phyloP scores from a whole-genome alignment of 306 rosid genomes.

The Adenanthera pavonina region DNA sequence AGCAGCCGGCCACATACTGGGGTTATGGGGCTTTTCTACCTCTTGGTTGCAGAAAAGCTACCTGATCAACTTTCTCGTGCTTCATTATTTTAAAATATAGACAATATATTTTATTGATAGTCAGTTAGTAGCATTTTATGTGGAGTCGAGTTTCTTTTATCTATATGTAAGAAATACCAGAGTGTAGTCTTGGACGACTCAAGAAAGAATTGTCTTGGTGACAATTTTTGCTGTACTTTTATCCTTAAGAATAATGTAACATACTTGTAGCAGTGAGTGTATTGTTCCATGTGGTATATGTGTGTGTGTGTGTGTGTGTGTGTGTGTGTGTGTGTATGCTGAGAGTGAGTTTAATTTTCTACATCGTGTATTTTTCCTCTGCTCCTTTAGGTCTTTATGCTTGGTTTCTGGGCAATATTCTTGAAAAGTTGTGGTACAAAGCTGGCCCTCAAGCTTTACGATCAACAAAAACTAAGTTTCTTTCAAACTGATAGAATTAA shows the following conservation, averaged over 20 bases:
- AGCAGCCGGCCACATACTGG: slow-evolving; percentile 59
- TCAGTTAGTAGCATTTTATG: background rate
- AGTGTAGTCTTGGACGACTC: background rate
- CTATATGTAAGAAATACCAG: background rate
- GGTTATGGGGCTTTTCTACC: slow-evolving; percentile 78
- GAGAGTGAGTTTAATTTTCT: background rate
- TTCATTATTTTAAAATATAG: slow-evolving; percentile 25
- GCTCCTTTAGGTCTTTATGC: background rate
- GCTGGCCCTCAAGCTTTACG: background rate
- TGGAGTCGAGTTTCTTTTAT: background rate
- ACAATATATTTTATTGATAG: background rate
- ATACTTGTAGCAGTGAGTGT: background rate
- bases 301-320: background rate
- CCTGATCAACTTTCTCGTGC: slow-evolving; percentile 47
- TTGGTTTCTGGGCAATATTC: background rate
- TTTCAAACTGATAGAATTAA: background rate
- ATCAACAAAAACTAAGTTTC: background rate
- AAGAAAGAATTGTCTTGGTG: background rate
- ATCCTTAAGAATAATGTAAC: background rate
- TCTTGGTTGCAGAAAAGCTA: slow-evolving; percentile 65
- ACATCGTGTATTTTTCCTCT: background rate
- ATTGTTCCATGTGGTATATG: background rate
- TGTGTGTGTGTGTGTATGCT: background rate
- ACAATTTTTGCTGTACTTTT: background rate
- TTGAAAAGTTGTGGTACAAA: background rate